These are phyloP conservation scores for Fomitopsis pulvina DNA, from an alignment of 768 basidiomycete species.

Conservation along the genomic window DNA sequence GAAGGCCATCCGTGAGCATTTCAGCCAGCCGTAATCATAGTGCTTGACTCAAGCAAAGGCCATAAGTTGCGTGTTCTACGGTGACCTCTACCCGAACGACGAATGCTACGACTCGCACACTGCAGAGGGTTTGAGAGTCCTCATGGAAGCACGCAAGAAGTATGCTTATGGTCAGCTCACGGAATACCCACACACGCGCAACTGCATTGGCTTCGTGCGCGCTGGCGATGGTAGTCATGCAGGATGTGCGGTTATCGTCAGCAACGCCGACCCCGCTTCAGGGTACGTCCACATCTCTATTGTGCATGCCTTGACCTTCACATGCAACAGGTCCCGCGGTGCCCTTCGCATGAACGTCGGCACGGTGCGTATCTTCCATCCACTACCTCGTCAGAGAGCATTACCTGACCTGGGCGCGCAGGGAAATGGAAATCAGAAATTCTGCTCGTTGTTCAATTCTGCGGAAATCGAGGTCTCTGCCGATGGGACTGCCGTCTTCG, in stretches of 20 bases:
- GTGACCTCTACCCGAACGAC: conserved; percentile 68
- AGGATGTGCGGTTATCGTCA: conserved; percentile 69
- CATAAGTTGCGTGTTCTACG: conserved; percentile 82
- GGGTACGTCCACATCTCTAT: neutral
- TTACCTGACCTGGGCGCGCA: too few relatives aligned
- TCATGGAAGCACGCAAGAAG: conserved; percentile 56
- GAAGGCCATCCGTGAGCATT: conserved; percentile 66
- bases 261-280: conserved; percentile 33
- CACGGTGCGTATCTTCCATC: conserved; percentile 45
- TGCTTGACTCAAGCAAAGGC: neutral
- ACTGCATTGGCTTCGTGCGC: conserved; percentile 76
- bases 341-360: conserved; percentile 55
- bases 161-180: conserved; percentile 59
- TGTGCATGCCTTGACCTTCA: neutral
- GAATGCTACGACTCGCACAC: conserved; percentile 56
- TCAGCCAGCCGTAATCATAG: neutral
- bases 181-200: conserved; percentile 53
- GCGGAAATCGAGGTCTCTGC: too few relatives aligned
- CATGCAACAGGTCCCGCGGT: neutral
- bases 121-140: conserved; percentile 41
- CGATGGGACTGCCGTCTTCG: too few relatives aligned
- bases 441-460: too few relatives aligned
- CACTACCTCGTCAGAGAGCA: too few relatives aligned
- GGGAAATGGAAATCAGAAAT: too few relatives aligned
- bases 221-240: conserved; percentile 44